Conservation (phyloP, 345 rosid species). For the Capsella bursapastoris region DNA sequence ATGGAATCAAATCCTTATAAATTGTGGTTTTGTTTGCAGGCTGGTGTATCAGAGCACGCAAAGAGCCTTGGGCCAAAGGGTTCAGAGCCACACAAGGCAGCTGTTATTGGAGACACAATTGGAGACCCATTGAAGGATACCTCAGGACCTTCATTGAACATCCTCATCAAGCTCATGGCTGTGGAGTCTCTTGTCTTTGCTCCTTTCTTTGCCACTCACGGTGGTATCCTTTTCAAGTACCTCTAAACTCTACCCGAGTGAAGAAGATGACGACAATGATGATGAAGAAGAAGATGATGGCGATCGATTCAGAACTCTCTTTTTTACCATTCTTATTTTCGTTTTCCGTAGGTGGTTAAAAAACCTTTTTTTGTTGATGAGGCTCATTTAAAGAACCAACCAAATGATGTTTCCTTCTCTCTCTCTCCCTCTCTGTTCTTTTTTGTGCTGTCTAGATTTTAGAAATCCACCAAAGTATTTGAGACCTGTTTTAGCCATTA, state of each 20-base stretch:
- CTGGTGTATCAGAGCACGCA: conserved; percentile 93
- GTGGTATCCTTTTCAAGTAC: conserved; percentile 87
- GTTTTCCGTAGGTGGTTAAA: conserved; percentile 43
- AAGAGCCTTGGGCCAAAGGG: conserved; percentile 90
- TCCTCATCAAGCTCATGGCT: conserved; percentile 97
- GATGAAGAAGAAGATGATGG: conserved; percentile 33
- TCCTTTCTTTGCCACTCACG: conserved; percentile 95
- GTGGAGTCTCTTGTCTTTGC: conserved; percentile 97
- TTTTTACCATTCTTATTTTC: conserved; percentile 41
- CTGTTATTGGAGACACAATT: conserved; percentile 92
- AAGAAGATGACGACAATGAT: conserved; percentile 22
- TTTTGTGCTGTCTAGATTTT: conserved; percentile 38
- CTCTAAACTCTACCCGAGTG: conserved; percentile 47
- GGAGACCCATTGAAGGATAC: conserved; percentile 99
- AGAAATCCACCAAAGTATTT: conserved; percentile 42
- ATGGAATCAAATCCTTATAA: conserved; percentile 5
- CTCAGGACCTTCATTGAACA: conserved; percentile 97
- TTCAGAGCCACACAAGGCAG: conserved; percentile 95
- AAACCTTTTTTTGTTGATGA: conserved; percentile 37
- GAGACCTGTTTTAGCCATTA: conserved; percentile 41
- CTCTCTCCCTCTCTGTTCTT: background rate
- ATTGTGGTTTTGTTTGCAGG: conserved; percentile 47
- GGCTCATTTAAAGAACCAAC: conserved; percentile 42
- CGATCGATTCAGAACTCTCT: conserved; percentile 33
- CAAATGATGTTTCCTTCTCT: conserved; percentile 34